Evolutionary conservation across 1,139 yeast species (phyloP), one percentile per base, ranked within the genome.

Genomic region (Scheffersomyces parashehatae): DNA sequence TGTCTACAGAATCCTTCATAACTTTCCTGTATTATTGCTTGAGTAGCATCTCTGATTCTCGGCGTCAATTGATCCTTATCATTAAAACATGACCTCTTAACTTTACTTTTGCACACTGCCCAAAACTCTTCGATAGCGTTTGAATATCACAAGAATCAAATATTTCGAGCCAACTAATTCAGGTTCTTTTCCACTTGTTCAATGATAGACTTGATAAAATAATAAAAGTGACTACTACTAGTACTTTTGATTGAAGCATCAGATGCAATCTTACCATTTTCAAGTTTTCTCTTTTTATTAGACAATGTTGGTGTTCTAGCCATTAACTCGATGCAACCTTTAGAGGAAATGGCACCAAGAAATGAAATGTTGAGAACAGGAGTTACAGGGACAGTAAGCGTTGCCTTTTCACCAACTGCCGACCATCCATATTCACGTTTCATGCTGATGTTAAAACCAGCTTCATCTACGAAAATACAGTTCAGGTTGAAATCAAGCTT

Each of bases 351-450:
- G 24, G 31, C 38, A 35, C 38, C 31, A 26, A 16, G 16, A 29
- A 35, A 35, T 35, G 38, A 35, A 35, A 29, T 14, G 29, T 35
- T 35, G 28, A 16, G 30, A 13, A 3, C 38, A n/a, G 14, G 28
- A 16, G 29, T 20, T 3, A 35, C 38, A 26, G 38, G 30, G 12
- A 35, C 37, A 12, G 24, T 35, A 15, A 35, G 14, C 2, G 28
- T 35, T 35, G 37, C 3, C 28, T 14, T 35, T 35, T 35, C 38
- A 14, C 38, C 38, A 16, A 35, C 38, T 16, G 29, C 26, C 12
- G 31, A 35, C 38, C 38, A 35, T 11, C 38, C 29, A n/a, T 26
- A 35, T 26, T 35, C 38, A 35, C 28, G 38, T 20, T 16, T 35
- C 10, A 35, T 26, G n/a, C n/a, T 16, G 11, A 26, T 12, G 24